Evolutionary conservation across 2,329 filamentous ascomycete species (phyloP).

Genomic region (Paraphaeosphaeria minitans): DNA sequence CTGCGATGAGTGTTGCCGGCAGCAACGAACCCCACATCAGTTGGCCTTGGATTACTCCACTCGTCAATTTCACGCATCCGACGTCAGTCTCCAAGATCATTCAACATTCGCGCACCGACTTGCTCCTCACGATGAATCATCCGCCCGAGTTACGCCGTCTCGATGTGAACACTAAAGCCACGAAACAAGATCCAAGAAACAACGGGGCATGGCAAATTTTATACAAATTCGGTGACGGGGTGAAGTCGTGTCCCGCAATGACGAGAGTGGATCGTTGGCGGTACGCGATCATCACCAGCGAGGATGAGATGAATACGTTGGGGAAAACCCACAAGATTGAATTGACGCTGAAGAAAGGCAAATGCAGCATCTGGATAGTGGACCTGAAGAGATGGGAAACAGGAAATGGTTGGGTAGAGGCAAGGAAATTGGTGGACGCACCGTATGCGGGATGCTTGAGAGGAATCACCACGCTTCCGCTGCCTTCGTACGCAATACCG

Average conservation of each 20-base stretch:
- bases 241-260: background rate
- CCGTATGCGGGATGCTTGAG: background rate
- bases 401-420: constrained; percentile 1
- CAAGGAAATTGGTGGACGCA: background rate
- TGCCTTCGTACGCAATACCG: background rate
- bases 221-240: background rate
- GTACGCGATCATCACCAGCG: constrained; percentile 2
- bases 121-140: background rate
- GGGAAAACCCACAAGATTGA: background rate
- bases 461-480: background rate
- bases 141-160: background rate
- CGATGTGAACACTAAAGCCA: background rate
- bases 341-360: background rate
- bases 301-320: background rate
- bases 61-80: background rate
- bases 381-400: background rate
- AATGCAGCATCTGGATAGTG: background rate
- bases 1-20: too few species aligned
- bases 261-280: background rate
- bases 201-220: background rate
- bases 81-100: background rate
- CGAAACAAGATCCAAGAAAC: background rate
- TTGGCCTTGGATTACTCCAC: background rate
- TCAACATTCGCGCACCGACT: background rate
- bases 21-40: background rate